Evolutionary conservation across 257 asterid species (phyloP), one percentile per base, ranked within the genome.

Genomic region (Henckelia pumila): DNA sequence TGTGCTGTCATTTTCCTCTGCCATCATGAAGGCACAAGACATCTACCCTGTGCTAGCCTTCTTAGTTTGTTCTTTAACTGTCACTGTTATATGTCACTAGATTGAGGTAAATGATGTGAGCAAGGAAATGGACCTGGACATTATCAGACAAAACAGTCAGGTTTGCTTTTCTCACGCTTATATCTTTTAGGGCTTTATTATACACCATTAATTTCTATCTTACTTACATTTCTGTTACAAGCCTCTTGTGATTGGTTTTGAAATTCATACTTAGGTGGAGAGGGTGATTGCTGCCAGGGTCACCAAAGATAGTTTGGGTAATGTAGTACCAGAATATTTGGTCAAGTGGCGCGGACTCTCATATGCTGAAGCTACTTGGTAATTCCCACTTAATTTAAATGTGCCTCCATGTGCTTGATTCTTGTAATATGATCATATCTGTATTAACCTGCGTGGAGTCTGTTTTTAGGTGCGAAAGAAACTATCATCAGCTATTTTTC

Each of bases 61-160:
- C 35, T 71, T 71, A 16, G 61, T 50, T 21, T 3, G 26, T 74
- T 65, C 21, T 59, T 44, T 35, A 52, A 62, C 52, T 69, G 35
- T 67, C 30, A 52, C 35, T 63, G 59, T 17, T 22, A 53, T 52
- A 26, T 50, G 50, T 81, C 56, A 55, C 47, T 78, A 94, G 99
- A 91, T 91, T 72, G 99, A 94, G 84, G 95, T 89, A 64, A 89
- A 94, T 87, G 99, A 94, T 77, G 99, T 94, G 72, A 87, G 96
- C 89, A 94, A 91, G 89, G 98, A 94, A 85, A 94, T 94, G 99
- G 99, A 94, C 79, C 79, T 94, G 89, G 99, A 94, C 79, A 94
- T 94, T 69, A 91, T 94, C 76, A 91, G 89, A 76, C 96, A 82
- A 73, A 94, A 94, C 78, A 85, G 92, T 66, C 98, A 83, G 98